Base-by-base conservation (phyloP, 2,329 filamentous ascomycete genomes). In the Chaetomiaceae sp. region DNA sequence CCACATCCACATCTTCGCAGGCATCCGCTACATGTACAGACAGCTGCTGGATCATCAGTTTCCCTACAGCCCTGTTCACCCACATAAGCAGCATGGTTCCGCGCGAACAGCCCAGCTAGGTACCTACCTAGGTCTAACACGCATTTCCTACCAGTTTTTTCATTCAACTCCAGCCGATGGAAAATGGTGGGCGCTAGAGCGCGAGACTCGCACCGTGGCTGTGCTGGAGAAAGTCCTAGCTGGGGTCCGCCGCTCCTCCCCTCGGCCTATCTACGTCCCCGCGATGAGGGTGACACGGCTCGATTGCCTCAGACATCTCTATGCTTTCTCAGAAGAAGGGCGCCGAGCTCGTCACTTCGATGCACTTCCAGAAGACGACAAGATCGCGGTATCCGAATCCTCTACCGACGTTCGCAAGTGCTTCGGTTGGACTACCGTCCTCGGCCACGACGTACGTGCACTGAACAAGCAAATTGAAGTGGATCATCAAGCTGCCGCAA, bases 131-230 rank as follows among this genome's bases (percentile, higher is more conserved):
- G n/a, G n/a, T n/a, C n/a, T n/a, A n/a, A n/a, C n/a, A n/a, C n/a
- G n/a, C n/a, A n/a, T n/a, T n/a, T n/a, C n/a, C n/a, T n/a, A n/a
- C n/a, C n/a, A n/a, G n/a, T n/a, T n/a, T n/a, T n/a, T n/a, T n/a
- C n/a, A n/a, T n/a, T n/a, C n/a, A n/a, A n/a, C n/a, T n/a, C n/a
- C n/a, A n/a, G 12, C 12, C 11, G 34, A 22, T 10, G 34, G 17
- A 20, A n/a, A n/a, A n/a, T 32, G 2, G 17, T 45, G 43, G 43
- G 20, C 43, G 2, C 17, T 45, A 17, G 43, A 45, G 36, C 29
- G 35, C 2, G 43, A 45, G 19, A 36, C 43, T 14, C 36, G 36
- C 6, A 39, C n/a, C 6, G 27, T 40, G 3, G 43, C 43, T n/a
- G 17, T 34, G 17, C 43, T 45, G 3, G 37, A 45, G 19, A 34